A percentile compares a stretch with the other conserved stretches of the same genome.
Conservation (phyloP, 805 yeast genomes). For the Candida patagonica region DNA sequence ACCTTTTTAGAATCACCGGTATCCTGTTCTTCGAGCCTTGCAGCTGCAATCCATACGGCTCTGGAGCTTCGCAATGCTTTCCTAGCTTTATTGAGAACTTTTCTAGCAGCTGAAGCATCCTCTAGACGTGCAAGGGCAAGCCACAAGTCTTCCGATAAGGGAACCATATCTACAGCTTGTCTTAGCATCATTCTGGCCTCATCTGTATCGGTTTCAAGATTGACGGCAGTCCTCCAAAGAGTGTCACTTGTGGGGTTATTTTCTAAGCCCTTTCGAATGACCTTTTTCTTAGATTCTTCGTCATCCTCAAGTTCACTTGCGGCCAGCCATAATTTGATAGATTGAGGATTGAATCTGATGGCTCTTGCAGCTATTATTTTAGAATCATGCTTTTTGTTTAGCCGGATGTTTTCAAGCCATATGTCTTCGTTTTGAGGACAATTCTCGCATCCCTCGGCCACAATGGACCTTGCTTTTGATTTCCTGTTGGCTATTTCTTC, state of each 20-base stretch:
- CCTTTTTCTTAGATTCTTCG: constrained; percentile 39
- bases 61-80: constrained; percentile 39
- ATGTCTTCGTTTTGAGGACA: constrained; percentile 61
- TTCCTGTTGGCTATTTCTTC: constrained; percentile 58
- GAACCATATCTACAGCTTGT: constrained; percentile 63
- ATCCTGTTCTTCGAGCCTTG: constrained; percentile 53
- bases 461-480: constrained; percentile 47
- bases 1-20: constrained; percentile 31
- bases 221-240: constrained; percentile 64
- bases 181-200: constrained; percentile 45
- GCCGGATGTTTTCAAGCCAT: constrained; percentile 73
- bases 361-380: constrained; percentile 59
- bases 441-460: constrained; percentile 63
- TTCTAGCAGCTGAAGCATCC: constrained; percentile 39
- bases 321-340: constrained; percentile 62
- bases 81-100: constrained; percentile 51
- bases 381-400: constrained; percentile 45
- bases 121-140: constrained; percentile 42
- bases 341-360: constrained; percentile 43
- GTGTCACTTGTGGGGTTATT: constrained; percentile 44
- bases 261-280: constrained; percentile 66
- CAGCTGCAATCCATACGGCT: constrained; percentile 61
- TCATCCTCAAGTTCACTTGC: constrained; percentile 63
- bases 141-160: constrained; percentile 61
- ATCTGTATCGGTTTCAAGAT: constrained; percentile 43